These are phyloP conservation scores for Marsdenia floribunda DNA, from an alignment of 257 asterid species.

Conservation along the genomic window DNA sequence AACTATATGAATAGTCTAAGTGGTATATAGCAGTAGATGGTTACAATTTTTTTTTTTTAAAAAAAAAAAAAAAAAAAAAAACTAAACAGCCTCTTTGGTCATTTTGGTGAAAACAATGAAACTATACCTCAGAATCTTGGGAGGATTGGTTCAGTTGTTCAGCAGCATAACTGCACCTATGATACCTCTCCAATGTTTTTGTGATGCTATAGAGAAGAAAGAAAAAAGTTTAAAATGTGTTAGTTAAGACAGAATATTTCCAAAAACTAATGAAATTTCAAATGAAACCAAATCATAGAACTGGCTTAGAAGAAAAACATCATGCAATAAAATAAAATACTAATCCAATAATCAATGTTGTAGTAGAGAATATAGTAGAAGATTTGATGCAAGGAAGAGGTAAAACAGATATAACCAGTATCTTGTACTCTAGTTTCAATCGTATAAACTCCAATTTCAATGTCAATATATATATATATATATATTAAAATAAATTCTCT, in stretches of 20 bases:
- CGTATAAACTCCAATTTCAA: no score
- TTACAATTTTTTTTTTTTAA: no score
- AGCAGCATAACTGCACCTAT: slow-evolving; percentile 37
- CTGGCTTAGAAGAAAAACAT: no score
- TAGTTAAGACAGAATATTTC: background rate
- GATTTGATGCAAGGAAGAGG: no score
- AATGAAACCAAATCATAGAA: background rate
- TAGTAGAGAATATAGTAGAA: no score
- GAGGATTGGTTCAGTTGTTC: slow-evolving; percentile 37
- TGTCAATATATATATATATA: no score
- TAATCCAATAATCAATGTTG: no score
- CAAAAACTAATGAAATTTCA: background rate
- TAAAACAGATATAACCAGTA: no score
- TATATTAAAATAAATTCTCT: no score
- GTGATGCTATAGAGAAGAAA: slow-evolving; percentile 31
- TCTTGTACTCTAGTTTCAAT: no score
- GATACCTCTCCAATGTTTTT: slow-evolving; percentile 53
- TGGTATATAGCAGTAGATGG: no score
- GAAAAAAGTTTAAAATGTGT: background rate
- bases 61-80: no score
- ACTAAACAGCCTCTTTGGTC: background rate
- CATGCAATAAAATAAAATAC: background rate
- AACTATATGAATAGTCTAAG: background rate
- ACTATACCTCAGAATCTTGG: slow-evolving; percentile 37
- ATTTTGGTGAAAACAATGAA: background rate